Base-by-base conservation (phyloP, 75 land plant genomes). In the Chamaecyparis obtusa region DNA sequence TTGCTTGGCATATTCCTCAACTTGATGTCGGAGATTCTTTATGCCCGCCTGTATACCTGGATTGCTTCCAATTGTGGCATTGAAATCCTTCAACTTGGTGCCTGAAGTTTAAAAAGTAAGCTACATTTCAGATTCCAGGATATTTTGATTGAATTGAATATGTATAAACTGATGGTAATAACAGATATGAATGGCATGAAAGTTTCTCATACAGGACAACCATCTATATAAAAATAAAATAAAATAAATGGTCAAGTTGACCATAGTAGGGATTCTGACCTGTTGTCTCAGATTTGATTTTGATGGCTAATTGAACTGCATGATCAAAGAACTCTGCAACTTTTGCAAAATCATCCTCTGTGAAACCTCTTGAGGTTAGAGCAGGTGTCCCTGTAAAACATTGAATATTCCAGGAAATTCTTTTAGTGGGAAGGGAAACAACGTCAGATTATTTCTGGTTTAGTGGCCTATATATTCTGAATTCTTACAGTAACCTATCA, bases 281-380 rank as follows among this genome's bases (percentile, higher is more conserved):
- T 91, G 90, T 86, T 30, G 96, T 84, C 44, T 89, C 94, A 86
- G 90, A 91, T 87, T 97, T 97, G 74, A 95, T 91, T 83, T 95
- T 96, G 84, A 95, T 57, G 1, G 99, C 98, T 77, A 97, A 83
- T 49, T 92, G 88, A 39, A 96, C 99, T 72, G 98, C 93, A 77
- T 87, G 88, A 89, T 97, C 98, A 87, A 97, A 97, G 79, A 88
- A 96, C 69, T 97, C 98, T 44, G 99, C 99, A 35, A 97, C 99
- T 88, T 96, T 96, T 13, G 83, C 96, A 90, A 97, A 97, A 88
- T 97, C 99, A 51, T 93, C 99, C 86, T 97, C 96, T 51, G 91
- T 78, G 88, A 97, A 97, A 32, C 99, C 99, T 86, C 99, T 94
- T 15, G 97, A 96, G 85, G 99, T 97, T 21, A 97, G 93, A 33